Percentiles rank a stretch among this genome's conserved stretches.
Evolutionary conservation across 2,329 filamentous ascomycete species (phyloP).

Genomic region (Aspergillus texensis): DNA sequence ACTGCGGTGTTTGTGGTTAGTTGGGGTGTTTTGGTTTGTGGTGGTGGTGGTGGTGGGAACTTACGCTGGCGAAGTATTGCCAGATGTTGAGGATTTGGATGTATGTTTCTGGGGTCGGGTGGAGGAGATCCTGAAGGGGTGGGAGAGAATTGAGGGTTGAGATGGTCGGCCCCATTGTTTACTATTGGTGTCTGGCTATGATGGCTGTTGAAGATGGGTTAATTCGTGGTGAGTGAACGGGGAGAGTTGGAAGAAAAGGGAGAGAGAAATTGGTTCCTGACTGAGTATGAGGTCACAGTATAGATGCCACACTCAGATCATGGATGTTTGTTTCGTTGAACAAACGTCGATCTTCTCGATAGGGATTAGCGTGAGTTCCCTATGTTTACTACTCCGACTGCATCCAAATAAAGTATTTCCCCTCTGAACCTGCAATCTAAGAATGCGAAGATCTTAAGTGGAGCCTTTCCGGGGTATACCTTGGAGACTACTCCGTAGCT

Average conservation of each 20-base stretch:
- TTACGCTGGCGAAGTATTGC: conserved; percentile 48
- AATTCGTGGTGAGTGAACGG: neutral
- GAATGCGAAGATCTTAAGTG: no score
- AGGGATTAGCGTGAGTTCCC: neutral
- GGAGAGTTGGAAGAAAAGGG: neutral
- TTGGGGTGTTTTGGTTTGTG: neutral
- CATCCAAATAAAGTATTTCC: no score
- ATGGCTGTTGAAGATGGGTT: neutral
- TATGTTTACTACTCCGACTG: neutral
- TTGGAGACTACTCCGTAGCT: no score
- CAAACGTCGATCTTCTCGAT: neutral
- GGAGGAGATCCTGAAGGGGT: conserved; percentile 36
- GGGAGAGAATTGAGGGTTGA: conserved; percentile 29
- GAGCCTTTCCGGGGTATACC: no score
- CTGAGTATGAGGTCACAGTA: neutral
- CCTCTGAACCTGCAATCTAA: no score
- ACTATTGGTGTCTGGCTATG: neutral
- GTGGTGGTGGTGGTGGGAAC: conserved; percentile 30
- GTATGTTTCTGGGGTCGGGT: conserved; percentile 44
- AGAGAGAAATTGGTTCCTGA: neutral
- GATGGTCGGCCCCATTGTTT: conserved; percentile 27
- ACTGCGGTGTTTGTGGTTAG: conserved; percentile 50
- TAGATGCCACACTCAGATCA: no score
- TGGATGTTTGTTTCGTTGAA: no score
- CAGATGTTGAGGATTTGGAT: conserved; percentile 38